These are phyloP conservation scores for Pseudomicrostroma phylloplanum DNA, from an alignment of 1,284 basidiomycete species.

Conservation along the genomic window DNA sequence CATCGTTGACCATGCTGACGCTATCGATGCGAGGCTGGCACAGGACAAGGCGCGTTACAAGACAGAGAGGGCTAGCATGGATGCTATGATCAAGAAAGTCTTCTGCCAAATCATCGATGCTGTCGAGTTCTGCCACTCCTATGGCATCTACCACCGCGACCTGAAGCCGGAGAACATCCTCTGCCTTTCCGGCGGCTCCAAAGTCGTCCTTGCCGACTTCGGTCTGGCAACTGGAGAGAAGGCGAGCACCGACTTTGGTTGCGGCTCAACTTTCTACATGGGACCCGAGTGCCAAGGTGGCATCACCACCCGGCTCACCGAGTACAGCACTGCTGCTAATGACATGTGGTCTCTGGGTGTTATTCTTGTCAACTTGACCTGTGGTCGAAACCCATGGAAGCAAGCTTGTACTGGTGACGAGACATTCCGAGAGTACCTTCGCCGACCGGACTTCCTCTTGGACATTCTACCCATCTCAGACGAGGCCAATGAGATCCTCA, in stretches of 20 bases:
- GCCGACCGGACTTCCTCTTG: slow-evolving; percentile 42
- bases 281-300: slow-evolving; percentile 93
- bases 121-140: slow-evolving; percentile 70
- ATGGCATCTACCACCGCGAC: slow-evolving; percentile 86
- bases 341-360: slow-evolving; percentile 95
- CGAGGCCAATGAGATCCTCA: slow-evolving; percentile 44
- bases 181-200: slow-evolving; percentile 67
- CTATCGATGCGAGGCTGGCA: slow-evolving; percentile 17
- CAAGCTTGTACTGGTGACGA: slow-evolving; percentile 67
- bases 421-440: slow-evolving; percentile 57
- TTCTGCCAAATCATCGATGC: slow-evolving; percentile 69
- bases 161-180: slow-evolving; percentile 97
- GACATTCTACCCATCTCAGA: slow-evolving; percentile 48
- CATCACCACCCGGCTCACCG: slow-evolving; percentile 55
- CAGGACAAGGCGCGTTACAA: slow-evolving; percentile 13
- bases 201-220: slow-evolving; percentile 88
- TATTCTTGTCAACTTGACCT: slow-evolving; percentile 80
- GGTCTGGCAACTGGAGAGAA: slow-evolving; percentile 89
- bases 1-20: slow-evolving; percentile 18
- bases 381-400: slow-evolving; percentile 81
- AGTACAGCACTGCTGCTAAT: slow-evolving; percentile 64
- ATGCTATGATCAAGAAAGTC: slow-evolving; percentile 41
- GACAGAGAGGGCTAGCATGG: slow-evolving; percentile 32
- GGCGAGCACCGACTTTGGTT: slow-evolving; percentile 83
- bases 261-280: slow-evolving; percentile 94